A percentile compares a stretch with the other conserved stretches of the same genome.
Conservation (phyloP, 164 flowering plant genomes). For the Chloranthus sessilifolius region DNA sequence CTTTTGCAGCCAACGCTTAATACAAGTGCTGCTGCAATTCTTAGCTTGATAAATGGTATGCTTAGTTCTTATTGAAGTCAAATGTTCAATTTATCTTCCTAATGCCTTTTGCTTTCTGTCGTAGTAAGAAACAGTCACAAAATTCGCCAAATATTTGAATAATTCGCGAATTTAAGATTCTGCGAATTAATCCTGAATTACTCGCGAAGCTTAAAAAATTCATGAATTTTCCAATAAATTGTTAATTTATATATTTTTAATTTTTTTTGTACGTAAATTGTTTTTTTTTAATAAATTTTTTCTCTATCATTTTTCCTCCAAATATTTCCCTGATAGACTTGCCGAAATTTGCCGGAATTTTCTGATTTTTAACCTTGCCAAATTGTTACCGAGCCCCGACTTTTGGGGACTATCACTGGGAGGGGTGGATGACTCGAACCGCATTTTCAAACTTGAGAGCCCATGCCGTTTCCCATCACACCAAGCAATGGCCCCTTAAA, state of each 20-base stretch:
- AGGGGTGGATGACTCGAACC: too few species aligned
- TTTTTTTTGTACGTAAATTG: not conserved
- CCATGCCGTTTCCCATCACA: too few species aligned
- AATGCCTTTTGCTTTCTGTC: not conserved
- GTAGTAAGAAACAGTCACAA: not conserved
- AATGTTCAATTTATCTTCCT: not conserved
- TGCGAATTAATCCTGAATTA: not conserved
- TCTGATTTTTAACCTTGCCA: too few species aligned
- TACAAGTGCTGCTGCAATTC: constrained; percentile 27
- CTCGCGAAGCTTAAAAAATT: not conserved
- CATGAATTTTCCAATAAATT: not conserved
- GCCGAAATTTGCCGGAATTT: too few species aligned
- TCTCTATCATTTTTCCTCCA: too few species aligned
- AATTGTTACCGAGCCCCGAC: too few species aligned
- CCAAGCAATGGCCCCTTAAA: too few species aligned
- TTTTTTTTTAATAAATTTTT: not conserved
- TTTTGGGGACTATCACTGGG: too few species aligned
- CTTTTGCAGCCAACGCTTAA: constrained; percentile 45
- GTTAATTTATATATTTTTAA: not conserved
- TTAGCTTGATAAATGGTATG: constrained; percentile 29
- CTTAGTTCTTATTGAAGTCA: not conserved
- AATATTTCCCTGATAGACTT: too few species aligned
- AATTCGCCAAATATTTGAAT: not conserved
- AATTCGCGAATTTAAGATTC: not conserved
- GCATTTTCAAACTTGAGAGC: too few species aligned